These are phyloP conservation scores for Hypoxylon sp. DNA, from an alignment of 2,329 filamentous ascomycete genomes.

Conservation along the genomic window DNA sequence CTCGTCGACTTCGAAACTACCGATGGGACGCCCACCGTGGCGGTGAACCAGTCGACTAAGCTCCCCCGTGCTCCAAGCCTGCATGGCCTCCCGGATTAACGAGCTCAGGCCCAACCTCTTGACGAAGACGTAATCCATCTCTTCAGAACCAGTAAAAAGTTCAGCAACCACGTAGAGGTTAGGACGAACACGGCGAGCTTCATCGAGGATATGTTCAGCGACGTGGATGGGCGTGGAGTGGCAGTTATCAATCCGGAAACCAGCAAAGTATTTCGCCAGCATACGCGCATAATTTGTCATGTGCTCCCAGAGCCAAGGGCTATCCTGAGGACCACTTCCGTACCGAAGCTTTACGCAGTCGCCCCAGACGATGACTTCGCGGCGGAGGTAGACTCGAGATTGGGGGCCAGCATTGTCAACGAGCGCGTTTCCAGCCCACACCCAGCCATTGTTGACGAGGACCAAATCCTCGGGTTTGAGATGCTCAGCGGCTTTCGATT, in stretches of 20 bases:
- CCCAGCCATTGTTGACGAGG: constrained; percentile 96
- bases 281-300: constrained; percentile 93
- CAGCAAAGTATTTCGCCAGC: constrained; percentile 93
- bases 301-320: constrained; percentile 91
- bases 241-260: constrained; percentile 97
- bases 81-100: constrained; percentile 96
- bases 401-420: constrained; percentile 90
- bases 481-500: constrained; percentile 78
- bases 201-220: constrained; percentile 92
- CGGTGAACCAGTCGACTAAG: constrained; percentile 91
- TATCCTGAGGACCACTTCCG: constrained; percentile 80
- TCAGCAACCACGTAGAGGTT: constrained; percentile 94
- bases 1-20: constrained; percentile 95
- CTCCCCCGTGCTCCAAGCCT: constrained; percentile 94
- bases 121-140: constrained; percentile 95
- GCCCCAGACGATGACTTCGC: constrained; percentile 97
- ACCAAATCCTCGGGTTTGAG: constrained; percentile 80
- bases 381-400: constrained; percentile 90
- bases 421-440: constrained; percentile 96
- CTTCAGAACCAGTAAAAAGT: constrained; percentile 93
- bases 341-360: constrained; percentile 98
- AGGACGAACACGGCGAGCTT: constrained; percentile 86
- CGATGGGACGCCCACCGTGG: constrained; percentile 92
- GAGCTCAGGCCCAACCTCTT: constrained; percentile 90
- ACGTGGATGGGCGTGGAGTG: constrained; percentile 96